Base-by-base conservation (phyloP, 1,284 basidiomycete species). In the Phenoliferia sp. region DNA sequence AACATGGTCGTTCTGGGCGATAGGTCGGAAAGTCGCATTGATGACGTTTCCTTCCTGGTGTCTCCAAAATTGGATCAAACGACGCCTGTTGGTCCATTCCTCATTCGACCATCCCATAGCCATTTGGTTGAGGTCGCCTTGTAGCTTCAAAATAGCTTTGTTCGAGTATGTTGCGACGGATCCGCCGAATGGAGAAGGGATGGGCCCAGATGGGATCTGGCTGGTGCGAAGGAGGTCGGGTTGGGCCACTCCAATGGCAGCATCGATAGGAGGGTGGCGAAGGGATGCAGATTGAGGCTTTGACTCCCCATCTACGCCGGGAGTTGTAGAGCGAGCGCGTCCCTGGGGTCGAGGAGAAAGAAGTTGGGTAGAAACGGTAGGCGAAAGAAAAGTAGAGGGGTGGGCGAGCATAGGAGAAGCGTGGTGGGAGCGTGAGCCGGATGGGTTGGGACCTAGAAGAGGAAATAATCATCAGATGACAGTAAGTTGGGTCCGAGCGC, bases 31-130 rank as follows among this genome's bases (percentile, higher is more conserved):
- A 5, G 78, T 79, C 22, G 80, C 80, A 66, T 80, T 80, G 69
- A 85, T 83, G 7, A 77, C 78, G 33, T 81, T 79, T 3, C 82
- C 82, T 35, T 82, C 80, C 73, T 84, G 83, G 28, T 80, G 76
- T 12, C 83, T 77, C 79, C 81, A 83, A 76, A 84, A 84, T 67
- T 83, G 82, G 10, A 85, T 82, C 32, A 85, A 75, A 34, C 84
- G 77, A 9, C 84, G 78, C 2, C 80, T 78, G 55, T 75, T 77
- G 16, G 76, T 72, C 82, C 82, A 84, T 69, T 84, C 83, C 28
- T 83, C 82, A 54, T 80, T 77, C 22, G 79, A 75, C 84, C 84
- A 85, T 16, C 81, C 82, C 59, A 81, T 77, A 6, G 83, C 81
- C 82, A 85, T 83, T 44, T 78, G 73, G 65, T 79, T 78, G 33